These are phyloP conservation scores for Elsinoe australis DNA, from an alignment of 2,329 filamentous ascomycete species.

Conservation along the genomic window DNA sequence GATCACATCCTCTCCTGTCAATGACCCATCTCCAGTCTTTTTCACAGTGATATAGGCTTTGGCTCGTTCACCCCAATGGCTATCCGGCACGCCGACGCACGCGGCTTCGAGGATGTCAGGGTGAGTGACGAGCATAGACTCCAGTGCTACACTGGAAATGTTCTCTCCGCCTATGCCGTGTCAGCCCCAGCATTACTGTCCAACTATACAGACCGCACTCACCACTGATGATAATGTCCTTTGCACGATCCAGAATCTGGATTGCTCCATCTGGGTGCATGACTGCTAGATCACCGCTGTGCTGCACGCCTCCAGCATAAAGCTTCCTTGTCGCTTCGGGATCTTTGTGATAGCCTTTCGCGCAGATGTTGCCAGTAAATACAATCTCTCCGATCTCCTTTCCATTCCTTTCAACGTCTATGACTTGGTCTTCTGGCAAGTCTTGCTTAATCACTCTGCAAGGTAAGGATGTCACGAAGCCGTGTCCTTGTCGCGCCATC, in stretches of 20 bases:
- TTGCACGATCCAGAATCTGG: slow-evolving; percentile 87
- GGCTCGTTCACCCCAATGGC: slow-evolving; percentile 91
- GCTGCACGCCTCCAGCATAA: slow-evolving; percentile 77
- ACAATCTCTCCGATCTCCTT: slow-evolving; percentile 77
- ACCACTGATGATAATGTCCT: slow-evolving; percentile 98
- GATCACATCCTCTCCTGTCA: slow-evolving; percentile 64
- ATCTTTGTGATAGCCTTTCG: slow-evolving; percentile 88
- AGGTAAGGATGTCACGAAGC: slow-evolving; percentile 75
- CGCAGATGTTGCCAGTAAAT: slow-evolving; percentile 85
- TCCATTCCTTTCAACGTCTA: slow-evolving; percentile 62
- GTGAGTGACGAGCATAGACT: slow-evolving; percentile 81
- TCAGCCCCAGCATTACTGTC: slow-evolving; percentile 15
- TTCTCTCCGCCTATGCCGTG: slow-evolving; percentile 72
- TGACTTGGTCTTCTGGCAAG: slow-evolving; percentile 53
- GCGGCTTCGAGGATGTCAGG: slow-evolving; percentile 85
- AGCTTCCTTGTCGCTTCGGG: slow-evolving; percentile 75
- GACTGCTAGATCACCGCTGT: slow-evolving; percentile 87
- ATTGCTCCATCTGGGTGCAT: slow-evolving; percentile 86
- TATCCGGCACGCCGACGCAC: slow-evolving; percentile 78
- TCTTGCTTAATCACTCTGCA: slow-evolving; percentile 75
- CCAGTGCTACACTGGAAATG: slow-evolving; percentile 87
- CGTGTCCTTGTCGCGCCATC: slow-evolving; percentile 93
- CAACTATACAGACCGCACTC: slow-evolving; percentile 30
- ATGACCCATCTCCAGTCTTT: slow-evolving; percentile 44
- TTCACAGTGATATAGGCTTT: slow-evolving; percentile 87